A percentile compares a stretch with the other conserved stretches of the same genome.
Conservation (phyloP, 345 rosid species). For the Turnera subulata region DNA sequence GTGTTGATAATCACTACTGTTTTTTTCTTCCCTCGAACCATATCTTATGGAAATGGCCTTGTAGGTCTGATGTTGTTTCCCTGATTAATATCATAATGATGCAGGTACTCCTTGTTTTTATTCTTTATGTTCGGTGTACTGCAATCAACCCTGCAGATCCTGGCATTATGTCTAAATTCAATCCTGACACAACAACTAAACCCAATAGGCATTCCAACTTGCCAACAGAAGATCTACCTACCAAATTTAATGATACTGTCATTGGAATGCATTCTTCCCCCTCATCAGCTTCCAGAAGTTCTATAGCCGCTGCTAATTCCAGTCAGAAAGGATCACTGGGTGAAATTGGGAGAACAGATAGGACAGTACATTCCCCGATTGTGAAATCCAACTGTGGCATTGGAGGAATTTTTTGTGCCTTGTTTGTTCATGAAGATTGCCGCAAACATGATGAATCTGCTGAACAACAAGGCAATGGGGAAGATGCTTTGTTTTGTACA, state of each 20-base stretch:
- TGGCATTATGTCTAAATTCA: constrained; percentile 82
- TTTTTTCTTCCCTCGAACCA: background rate
- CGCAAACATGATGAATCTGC: constrained; percentile 48
- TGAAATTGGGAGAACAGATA: constrained; percentile 41
- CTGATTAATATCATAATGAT: constrained; percentile 17
- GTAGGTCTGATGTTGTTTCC: constrained; percentile 1
- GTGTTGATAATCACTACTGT: background rate
- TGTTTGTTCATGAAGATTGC: constrained; percentile 88
- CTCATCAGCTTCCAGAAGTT: constrained; percentile 74
- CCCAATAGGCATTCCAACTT: constrained; percentile 34
- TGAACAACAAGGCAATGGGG: constrained; percentile 53
- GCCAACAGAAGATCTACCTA: constrained; percentile 36
- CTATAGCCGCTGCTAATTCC: constrained; percentile 58
- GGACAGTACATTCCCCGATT: constrained; percentile 17
- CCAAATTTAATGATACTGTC: constrained; percentile 53
- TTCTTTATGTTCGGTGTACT: constrained; percentile 94
- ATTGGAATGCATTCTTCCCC: constrained; percentile 62
- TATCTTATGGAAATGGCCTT: background rate
- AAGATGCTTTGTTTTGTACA: constrained; percentile 92
- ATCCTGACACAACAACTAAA: constrained; percentile 24
- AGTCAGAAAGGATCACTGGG: constrained; percentile 59
- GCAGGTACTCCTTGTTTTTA: constrained; percentile 85
- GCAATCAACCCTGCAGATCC: constrained; percentile 99
- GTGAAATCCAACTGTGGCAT: constrained; percentile 34
- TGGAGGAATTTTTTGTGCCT: constrained; percentile 65